Evolutionary conservation across 2,329 filamentous ascomycete species (phyloP), one percentile per base, ranked within the genome.

Genomic region (Penicillium expansum): DNA sequence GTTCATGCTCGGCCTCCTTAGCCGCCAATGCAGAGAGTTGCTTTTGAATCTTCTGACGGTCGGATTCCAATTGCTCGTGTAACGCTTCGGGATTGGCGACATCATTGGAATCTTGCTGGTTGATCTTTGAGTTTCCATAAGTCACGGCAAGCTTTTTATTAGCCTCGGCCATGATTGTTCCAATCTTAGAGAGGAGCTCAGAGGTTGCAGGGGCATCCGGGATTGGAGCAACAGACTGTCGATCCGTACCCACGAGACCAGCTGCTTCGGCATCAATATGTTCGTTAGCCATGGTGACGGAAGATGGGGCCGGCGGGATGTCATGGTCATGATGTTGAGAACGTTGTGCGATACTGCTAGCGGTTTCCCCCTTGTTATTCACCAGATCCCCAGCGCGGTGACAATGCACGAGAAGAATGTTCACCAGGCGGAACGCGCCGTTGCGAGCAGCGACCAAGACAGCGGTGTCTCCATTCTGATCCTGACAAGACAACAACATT

Each of bases 381-480:
- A 85, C 82, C 52, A 97, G 88, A 67, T 96, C 87, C 0, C 91
- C 89, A 3, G 87, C 86, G 35, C 78, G 74, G 4, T 92, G 92
- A 58, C 92, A 91, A 49, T 93, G 88, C 33, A 71, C 92, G 74
- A 79, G 91, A 74, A 79, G 87, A 81, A 76, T 78, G 48, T 82
- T 80, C n/a, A 86, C 84, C 51, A 85, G 80, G 59, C 94, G 89
- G 55, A 96, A 88, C 63, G 92, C 95, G 66, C 84, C 85, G 59
- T 97, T 96, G 43, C 92, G 87, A 18, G 93, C 91, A 55, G 92
- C 91, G 56, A 91, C 88, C 68, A 92, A 87, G 10, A 93, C 91
- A 0, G 94, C 92, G 0, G 94, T 97, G 71, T 99, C 95, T 39
- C 93, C 93, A 39, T 92, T 87, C 29, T 87, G 80, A 72, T 99